Base-by-base conservation (phyloP, 75 land plant genomes). In the Cunninghamia lanceolata region DNA sequence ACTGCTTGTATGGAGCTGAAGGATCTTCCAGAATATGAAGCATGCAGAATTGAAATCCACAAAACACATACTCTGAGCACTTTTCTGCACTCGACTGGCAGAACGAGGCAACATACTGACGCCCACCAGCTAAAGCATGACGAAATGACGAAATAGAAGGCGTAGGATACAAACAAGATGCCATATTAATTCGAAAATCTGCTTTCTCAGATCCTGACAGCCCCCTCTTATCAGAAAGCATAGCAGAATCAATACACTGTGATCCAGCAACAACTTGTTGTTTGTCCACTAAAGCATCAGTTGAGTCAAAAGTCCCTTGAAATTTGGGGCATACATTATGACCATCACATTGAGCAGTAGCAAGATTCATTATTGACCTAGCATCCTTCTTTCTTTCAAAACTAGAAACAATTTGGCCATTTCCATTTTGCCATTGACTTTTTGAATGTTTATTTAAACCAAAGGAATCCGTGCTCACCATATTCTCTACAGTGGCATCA, bases 1-100 rank as follows among this genome's bases (percentile, higher is more conserved):
- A 88, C 45, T 88, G 88, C 82, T 88, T 88, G 32, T 88, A 88
- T 50, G 88, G 88, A 77, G 88, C 86, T 74, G 81, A 85, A n/a
- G 87, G 50, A 85, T 88, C 88, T 53, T 88, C 88, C 71, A 88
- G 42, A 35, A 88, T 85, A 56, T 88, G 88, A 76, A 84, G 87
- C 87, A 88, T 85, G 83, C 88, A 88, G 82, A 85, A 88, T 75
- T 6, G 42, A 46, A 42, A 88, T 6, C 88, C 88, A 85, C 78
- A 34, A 39, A 88, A 42, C 42, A 85, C 88, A 88, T 88, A 88
- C 9, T 85, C 82, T 17, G 78, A 39, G 50, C 88, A 88, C 10
- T 42, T 39, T 3, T 85, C 88, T 81, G 46, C 47, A 28, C 45
- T 73, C 1, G 87, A 88, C 53, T 87, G 88, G 40, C 88, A 87